Evolutionary conservation across 768 basidiomycete genomes (phyloP).

Genomic region (Pleurotus tuber-regium): DNA sequence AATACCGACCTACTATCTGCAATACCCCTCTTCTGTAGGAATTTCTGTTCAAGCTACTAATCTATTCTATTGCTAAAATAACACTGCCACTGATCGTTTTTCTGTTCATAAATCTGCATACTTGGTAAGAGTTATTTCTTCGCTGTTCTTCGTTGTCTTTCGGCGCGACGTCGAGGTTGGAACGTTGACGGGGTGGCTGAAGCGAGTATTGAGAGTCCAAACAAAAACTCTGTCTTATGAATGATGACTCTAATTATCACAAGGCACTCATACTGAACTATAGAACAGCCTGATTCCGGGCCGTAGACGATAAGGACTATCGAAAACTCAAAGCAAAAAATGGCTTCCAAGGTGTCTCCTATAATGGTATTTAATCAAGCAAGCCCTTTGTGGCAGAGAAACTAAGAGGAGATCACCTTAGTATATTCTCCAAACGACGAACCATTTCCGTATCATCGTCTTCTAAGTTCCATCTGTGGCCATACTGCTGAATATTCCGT

Average conservation of each 20-base stretch:
- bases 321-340: background rate
- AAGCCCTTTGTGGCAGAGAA: background rate
- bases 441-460: background rate
- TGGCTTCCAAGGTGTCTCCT: background rate
- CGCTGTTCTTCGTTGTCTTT: too few relatives aligned
- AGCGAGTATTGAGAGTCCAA: too few relatives aligned
- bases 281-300: background rate
- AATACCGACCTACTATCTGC: too few relatives aligned
- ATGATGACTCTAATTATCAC: background rate
- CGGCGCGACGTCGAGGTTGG: too few relatives aligned
- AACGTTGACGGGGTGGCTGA: too few relatives aligned
- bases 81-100: too few relatives aligned
- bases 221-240: too few relatives aligned
- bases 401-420: background rate
- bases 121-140: too few relatives aligned
- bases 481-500: background rate
- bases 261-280: background rate
- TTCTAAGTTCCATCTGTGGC: background rate
- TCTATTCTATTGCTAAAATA: too few relatives aligned
- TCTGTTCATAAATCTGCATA: too few relatives aligned
- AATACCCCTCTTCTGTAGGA: too few relatives aligned
- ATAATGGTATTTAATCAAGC: background rate
- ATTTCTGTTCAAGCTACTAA: too few relatives aligned
- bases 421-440: background rate
- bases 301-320: background rate